Evolutionary conservation across 2,329 filamentous ascomycete species (phyloP).

Genomic region (Helicocarpus griseus): DNA sequence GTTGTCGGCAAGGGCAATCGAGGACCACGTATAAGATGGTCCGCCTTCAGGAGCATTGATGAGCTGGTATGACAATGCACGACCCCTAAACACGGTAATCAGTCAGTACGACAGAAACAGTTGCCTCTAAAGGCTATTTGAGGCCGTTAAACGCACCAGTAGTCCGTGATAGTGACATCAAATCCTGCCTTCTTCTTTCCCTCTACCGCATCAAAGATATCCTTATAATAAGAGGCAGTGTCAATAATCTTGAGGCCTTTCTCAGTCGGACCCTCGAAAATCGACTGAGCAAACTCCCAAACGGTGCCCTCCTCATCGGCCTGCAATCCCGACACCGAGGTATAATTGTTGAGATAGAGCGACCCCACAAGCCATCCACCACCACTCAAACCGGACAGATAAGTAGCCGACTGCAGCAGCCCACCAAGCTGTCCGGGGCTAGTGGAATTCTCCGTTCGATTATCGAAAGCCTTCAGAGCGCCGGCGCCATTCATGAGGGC

Average conservation of each 20-base stretch:
- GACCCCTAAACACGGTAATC: conserved; percentile 39
- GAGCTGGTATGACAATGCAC: conserved; percentile 76
- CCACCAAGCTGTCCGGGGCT: conserved; percentile 63
- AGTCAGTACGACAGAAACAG: conserved; percentile 3
- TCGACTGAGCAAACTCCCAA: conserved; percentile 55
- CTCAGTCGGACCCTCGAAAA: conserved; percentile 48
- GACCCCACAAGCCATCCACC: conserved; percentile 80
- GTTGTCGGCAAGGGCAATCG: conserved; percentile 53
- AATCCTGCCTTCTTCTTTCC: conserved; percentile 56
- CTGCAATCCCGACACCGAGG: conserved; percentile 50
- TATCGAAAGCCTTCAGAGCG: conserved; percentile 69
- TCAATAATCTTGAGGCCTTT: conserved; percentile 43
- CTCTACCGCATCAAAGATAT: conserved; percentile 49
- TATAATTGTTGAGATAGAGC: conserved; percentile 69
- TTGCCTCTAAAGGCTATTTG: too few species aligned
- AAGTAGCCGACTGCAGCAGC: conserved; percentile 70
- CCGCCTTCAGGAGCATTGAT: conserved; percentile 68
- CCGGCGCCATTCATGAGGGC: conserved; percentile 80
- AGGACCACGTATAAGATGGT: conserved; percentile 70
- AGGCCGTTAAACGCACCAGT: conserved; percentile 53
- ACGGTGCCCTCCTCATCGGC: conserved; percentile 37
- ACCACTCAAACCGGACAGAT: conserved; percentile 70
- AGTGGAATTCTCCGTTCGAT: conserved; percentile 55
- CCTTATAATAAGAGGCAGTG: conserved; percentile 52
- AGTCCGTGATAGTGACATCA: conserved; percentile 69